A percentile compares a stretch with the other conserved stretches of the same genome.
phyloP scores from a whole-genome alignment of 768 basidiomycete species.

The Trametes villosa region DNA sequence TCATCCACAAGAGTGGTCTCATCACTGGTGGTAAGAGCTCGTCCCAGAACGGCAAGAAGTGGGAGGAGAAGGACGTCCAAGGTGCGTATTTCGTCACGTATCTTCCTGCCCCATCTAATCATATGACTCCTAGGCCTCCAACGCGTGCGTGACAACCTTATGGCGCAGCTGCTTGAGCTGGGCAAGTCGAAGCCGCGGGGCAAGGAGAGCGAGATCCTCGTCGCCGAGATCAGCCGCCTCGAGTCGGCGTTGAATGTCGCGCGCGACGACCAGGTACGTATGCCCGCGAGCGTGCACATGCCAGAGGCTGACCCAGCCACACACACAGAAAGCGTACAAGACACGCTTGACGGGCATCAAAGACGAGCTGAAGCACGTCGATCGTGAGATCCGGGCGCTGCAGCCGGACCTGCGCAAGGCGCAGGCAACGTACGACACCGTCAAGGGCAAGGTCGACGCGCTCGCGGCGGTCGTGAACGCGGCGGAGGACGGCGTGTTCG shows the following conservation, averaged over 20 bases:
- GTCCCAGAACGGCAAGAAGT: conserved; percentile 78
- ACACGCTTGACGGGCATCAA: conserved; percentile 76
- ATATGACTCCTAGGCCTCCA: conserved; percentile 43
- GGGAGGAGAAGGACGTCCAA: conserved; percentile 93
- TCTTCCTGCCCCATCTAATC: neutral
- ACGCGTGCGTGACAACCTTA: conserved; percentile 70
- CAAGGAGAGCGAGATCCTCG: conserved; percentile 80
- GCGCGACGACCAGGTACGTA: conserved; percentile 77
- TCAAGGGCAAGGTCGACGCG: conserved; percentile 58
- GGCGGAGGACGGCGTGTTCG: conserved; percentile 83
- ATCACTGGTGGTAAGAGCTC: conserved; percentile 94
- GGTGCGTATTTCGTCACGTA: conserved; percentile 45
- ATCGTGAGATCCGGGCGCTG: conserved; percentile 67
- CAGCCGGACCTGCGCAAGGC: conserved; percentile 67
- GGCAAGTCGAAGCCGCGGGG: conserved; percentile 80
- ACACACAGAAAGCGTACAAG: conserved; percentile 69
- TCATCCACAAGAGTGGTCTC: conserved; percentile 96
- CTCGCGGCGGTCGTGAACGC: conserved; percentile 64
- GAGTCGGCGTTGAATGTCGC: conserved; percentile 77
- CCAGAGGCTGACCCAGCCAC: neutral
- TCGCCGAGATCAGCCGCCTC: conserved; percentile 75
- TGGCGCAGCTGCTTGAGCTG: conserved; percentile 81
- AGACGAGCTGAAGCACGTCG: conserved; percentile 83
- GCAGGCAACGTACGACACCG: conserved; percentile 51
- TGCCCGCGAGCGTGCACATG: neutral